Conservation (phyloP, 2,329 filamentous ascomycete genomes). For the Xylaria sp. region DNA sequence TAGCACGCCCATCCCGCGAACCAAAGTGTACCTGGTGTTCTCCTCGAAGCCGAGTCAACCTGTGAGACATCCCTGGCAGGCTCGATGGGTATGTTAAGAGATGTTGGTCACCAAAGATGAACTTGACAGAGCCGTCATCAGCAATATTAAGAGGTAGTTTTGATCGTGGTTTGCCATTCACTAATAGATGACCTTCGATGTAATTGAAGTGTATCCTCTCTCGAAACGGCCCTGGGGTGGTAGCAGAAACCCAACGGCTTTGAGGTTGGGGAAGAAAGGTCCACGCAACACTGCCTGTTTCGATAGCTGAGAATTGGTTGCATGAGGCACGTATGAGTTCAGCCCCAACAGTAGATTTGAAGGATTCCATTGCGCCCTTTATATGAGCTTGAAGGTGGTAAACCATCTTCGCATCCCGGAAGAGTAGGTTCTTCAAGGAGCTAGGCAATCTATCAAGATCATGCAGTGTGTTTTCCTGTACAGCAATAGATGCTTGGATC, state of each 20-base stretch:
- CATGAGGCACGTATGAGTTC: constrained; percentile 52
- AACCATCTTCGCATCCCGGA: constrained; percentile 54
- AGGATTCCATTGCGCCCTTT: constrained; percentile 40
- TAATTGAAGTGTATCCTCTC: constrained; percentile 45
- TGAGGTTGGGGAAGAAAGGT: constrained; percentile 33
- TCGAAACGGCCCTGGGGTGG: background rate
- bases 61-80: constrained; percentile 59
- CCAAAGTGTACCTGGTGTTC: constrained; percentile 62
- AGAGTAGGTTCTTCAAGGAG: constrained; percentile 46
- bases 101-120: constrained; percentile 38
- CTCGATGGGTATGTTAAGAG: constrained; percentile 59
- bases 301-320: constrained; percentile 22
- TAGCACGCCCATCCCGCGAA: constrained; percentile 45
- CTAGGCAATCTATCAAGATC: constrained; percentile 45
- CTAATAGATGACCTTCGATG: constrained; percentile 44
- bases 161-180: constrained; percentile 44
- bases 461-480: constrained; percentile 54
- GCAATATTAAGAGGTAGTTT: constrained; percentile 60
- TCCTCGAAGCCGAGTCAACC: constrained; percentile 34
- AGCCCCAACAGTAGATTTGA: constrained; percentile 17
- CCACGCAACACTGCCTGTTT: constrained; percentile 42
- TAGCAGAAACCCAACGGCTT: constrained; percentile 32
- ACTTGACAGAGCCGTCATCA: constrained; percentile 56
- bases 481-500: constrained; percentile 34
- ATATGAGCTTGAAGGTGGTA: constrained; percentile 46